Conservation (phyloP, 2,329 filamentous ascomycete species). For the Pezicula rhizophila region DNA sequence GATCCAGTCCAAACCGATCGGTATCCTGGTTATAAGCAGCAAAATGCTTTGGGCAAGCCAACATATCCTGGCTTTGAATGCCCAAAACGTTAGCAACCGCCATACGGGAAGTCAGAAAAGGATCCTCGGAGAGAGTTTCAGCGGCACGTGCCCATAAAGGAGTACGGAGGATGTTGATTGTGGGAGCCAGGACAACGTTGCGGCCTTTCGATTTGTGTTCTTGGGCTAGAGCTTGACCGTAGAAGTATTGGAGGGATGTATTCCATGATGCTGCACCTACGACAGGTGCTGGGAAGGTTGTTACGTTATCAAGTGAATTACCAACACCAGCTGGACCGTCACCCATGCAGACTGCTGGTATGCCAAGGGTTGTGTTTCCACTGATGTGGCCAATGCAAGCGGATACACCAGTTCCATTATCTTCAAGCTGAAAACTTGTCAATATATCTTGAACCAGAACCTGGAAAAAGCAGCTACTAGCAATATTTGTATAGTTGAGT, state of each 20-base stretch:
- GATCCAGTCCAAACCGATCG: constrained; percentile 40
- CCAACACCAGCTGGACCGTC: constrained; percentile 23
- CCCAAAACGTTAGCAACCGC: constrained; percentile 35
- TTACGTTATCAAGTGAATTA: constrained; percentile 10
- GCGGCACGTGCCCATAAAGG: constrained; percentile 40
- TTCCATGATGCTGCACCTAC: constrained; percentile 56
- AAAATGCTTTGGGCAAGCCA: constrained; percentile 38
- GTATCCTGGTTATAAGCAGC: constrained; percentile 34
- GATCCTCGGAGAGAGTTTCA: constrained; percentile 41
- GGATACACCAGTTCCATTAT: constrained; percentile 7
- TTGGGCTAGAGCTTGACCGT: constrained; percentile 57
- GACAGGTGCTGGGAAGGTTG: constrained; percentile 5
- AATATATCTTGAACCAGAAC: not conserved
- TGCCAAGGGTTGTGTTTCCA: constrained; percentile 8
- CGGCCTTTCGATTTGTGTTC: constrained; percentile 62
- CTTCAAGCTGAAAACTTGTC: constrained; percentile 2
- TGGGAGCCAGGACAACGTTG: constrained; percentile 63
- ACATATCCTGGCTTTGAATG: constrained; percentile 34
- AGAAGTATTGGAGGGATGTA: constrained; percentile 51
- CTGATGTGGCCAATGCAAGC: constrained; percentile 7
- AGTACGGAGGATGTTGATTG: constrained; percentile 39
- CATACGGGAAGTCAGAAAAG: constrained; percentile 35
- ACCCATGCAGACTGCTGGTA: constrained; percentile 22
- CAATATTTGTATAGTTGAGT: not conserved
- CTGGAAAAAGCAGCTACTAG: not conserved